Percentiles rank a stretch among this genome's conserved stretches.
phyloP scores from a whole-genome alignment of 257 asterid species.

The Datura wrightii region DNA sequence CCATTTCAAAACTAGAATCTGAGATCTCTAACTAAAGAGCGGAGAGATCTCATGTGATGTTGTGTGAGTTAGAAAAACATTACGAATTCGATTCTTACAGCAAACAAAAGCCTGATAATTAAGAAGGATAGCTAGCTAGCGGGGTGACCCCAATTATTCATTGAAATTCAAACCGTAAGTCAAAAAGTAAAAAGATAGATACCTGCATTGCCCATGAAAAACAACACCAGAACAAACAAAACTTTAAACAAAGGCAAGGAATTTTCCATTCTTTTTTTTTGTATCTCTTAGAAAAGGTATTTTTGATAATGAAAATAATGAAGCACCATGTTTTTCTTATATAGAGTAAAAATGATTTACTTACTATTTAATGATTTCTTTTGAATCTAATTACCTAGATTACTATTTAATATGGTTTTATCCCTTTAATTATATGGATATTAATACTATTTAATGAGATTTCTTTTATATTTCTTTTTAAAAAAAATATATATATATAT shows the following conservation, averaged over 20 bases:
- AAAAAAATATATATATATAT: too few species aligned
- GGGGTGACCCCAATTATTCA: too few species aligned
- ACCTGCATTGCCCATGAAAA: slow-evolving; percentile 18
- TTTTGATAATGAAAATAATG: slow-evolving; percentile 7
- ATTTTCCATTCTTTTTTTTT: background rate
- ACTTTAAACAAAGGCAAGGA: slow-evolving; percentile 10
- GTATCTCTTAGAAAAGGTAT: background rate
- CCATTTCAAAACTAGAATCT: background rate
- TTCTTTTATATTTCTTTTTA: background rate
- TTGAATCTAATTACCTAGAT: background rate
- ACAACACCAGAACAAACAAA: background rate
- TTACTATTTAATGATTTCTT: background rate
- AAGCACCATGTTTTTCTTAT: slow-evolving; percentile 1
- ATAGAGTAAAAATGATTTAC: background rate
- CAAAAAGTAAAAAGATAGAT: background rate
- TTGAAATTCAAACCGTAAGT: too few species aligned
- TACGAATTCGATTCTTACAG: too few species aligned
- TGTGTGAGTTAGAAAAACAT: too few species aligned
- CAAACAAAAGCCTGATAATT: too few species aligned
- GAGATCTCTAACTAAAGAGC: background rate
- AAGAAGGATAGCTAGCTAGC: too few species aligned
- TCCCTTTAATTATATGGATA: background rate
- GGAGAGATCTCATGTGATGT: background rate
- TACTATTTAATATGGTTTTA: background rate
- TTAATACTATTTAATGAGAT: background rate